Base-by-base conservation (phyloP, 768 basidiomycete genomes). In the Macrolepiota albuminosa region DNA sequence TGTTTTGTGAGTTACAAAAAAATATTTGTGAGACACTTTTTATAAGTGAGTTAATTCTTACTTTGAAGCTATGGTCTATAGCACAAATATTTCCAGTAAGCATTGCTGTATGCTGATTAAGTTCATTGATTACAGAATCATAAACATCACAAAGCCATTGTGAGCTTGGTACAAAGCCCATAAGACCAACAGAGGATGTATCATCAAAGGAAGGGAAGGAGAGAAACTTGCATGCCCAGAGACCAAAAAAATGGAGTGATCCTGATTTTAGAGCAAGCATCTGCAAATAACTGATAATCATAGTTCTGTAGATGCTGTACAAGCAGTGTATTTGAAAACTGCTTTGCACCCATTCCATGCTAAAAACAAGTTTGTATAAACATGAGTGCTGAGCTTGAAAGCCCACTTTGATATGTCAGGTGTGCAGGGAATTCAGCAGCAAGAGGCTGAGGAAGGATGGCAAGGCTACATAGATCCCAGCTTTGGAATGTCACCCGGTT, bases 171-270 rank as follows among this genome's bases (percentile, higher is more conserved):
- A 21, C 21, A 21, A 21, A 21, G 21, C 21, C 21, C 21, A 21
- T 61, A 59, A 63, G 68, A 0, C 68, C 70, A 33, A 63, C 59
- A 0, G 45, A 10, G 8, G 26, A 29, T 26, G 56, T 47, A 54
- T 57, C 31, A 39, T 43, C 5, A 13, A 56, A 29, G 5, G 36
- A 54, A 14, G 63, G 42, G 40, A 57, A 61, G 31, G 43, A 39
- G 47, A 52, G 3, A 31, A 29, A 45, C 21, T 21, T 21, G 21
- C 21, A 21, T 21, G 21, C 21, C 21, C 21, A 21, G 21, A 21
- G 21, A 21, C 21, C 1, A 21, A 21, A 21, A 21, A 21, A 21
- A 21, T 21, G 21, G 21, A 50, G 36, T 10, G 50, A 34, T 31
- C 48, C 34, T 1, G 42, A 6, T 43, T 21, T 7, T 21, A 9